These are phyloP conservation scores for Sphenostylis stenocarpa DNA, from an alignment of 306 rosid species.

Conservation along the genomic window DNA sequence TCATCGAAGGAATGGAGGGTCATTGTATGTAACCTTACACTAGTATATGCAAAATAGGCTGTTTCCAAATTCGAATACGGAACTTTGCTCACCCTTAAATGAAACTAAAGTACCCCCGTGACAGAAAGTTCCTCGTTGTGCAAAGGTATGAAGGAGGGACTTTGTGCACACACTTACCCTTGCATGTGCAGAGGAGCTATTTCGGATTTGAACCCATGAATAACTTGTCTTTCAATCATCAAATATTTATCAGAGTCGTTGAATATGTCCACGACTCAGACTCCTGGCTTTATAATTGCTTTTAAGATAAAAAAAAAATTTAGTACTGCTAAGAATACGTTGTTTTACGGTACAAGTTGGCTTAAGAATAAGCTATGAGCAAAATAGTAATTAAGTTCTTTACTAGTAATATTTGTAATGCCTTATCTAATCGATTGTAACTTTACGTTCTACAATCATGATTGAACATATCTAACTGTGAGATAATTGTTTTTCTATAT, in stretches of 20 bases:
- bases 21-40: too few relatives aligned
- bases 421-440: not conserved
- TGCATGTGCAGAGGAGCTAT: too few relatives aligned
- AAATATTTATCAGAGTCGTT: not conserved
- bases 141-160: too few relatives aligned
- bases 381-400: not conserved
- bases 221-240: not conserved
- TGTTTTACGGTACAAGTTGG: not conserved
- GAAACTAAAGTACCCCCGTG: too few relatives aligned
- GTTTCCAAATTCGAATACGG: too few relatives aligned
- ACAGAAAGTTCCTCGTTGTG: too few relatives aligned
- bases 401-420: not conserved
- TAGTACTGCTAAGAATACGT: not conserved
- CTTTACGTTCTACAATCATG: not conserved
- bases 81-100: too few relatives aligned
- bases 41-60: too few relatives aligned
- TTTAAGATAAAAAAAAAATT: not conserved
- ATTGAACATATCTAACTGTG: not conserved
- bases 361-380: not conserved
- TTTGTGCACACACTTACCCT: too few relatives aligned
- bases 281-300: not conserved
- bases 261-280: not conserved
- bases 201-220: too few relatives aligned
- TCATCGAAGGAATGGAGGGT: too few relatives aligned
- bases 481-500: not conserved